These are phyloP conservation scores for Ashbya aceris DNA, from an alignment of 1,139 yeast species.

Conservation along the genomic window DNA sequence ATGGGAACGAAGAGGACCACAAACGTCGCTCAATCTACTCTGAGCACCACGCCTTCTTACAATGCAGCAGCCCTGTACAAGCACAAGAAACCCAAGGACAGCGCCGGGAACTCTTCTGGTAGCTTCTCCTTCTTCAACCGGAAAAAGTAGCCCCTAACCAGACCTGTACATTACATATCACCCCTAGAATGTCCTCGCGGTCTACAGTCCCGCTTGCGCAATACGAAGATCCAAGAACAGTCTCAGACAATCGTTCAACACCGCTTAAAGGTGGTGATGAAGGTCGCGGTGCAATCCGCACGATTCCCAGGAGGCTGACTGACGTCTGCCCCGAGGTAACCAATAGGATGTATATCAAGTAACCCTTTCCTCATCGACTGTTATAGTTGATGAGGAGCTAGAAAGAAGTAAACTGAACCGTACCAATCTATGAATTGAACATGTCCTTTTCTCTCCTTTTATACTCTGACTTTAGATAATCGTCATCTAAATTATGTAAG, in stretches of 20 bases:
- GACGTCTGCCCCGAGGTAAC: constrained; percentile 1
- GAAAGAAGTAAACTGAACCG: neutral
- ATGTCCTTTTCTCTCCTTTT: neutral
- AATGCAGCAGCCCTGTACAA: neutral
- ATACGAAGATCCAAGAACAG: constrained; percentile 7
- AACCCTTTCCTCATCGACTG: constrained; percentile 18
- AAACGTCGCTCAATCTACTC: neutral
- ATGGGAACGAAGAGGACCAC: neutral
- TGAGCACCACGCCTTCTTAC: neutral
- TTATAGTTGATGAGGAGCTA: constrained; percentile 13
- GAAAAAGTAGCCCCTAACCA: neutral
- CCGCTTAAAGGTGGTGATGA: constrained; percentile 17
- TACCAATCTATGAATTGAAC: neutral
- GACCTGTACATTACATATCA: no score
- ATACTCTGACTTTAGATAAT: neutral
- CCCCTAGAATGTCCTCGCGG: no score
- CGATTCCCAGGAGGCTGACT: constrained; percentile 9
- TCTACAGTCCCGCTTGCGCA: no score
- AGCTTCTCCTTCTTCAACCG: neutral
- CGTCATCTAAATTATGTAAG: neutral
- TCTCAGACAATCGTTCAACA: constrained; percentile 12
- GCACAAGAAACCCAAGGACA: neutral
- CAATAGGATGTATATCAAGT: constrained; percentile 6
- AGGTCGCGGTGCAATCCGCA: constrained; percentile 8
- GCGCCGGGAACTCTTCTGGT: neutral